phyloP scores from a whole-genome alignment of 352 stramenopile species.

The Phytopythium ostracodes region DNA sequence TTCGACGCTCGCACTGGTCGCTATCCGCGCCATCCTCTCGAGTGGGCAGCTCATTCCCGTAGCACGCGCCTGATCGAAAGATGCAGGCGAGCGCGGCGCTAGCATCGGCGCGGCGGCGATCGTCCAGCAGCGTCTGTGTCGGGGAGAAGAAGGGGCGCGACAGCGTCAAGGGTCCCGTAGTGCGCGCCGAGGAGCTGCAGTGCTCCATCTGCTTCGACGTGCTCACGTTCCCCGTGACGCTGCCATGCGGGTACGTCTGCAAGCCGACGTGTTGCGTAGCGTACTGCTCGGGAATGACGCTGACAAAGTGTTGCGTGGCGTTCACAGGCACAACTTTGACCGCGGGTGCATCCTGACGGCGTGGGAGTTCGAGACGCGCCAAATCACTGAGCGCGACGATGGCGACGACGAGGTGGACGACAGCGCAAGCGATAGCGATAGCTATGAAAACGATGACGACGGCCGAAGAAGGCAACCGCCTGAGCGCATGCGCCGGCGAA shows the following conservation, averaged over 20 bases:
- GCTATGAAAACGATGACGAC: slow-evolving; percentile 6
- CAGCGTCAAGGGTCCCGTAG: neutral
- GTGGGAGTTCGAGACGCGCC: slow-evolving; percentile 34
- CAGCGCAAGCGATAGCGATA: slow-evolving; percentile 6
- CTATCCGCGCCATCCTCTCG: too few species aligned
- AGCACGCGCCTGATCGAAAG: neutral
- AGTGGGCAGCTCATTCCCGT: neutral
- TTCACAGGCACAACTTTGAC: slow-evolving; percentile 77
- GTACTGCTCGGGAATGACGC: neutral
- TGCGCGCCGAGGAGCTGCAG: slow-evolving; percentile 42
- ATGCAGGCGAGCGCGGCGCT: slow-evolving; percentile 14
- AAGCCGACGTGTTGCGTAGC: neutral
- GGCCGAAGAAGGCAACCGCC: neutral
- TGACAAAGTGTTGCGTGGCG: neutral
- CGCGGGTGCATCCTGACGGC: slow-evolving; percentile 68
- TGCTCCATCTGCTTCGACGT: slow-evolving; percentile 82
- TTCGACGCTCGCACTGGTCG: neutral
- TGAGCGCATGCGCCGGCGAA: neutral
- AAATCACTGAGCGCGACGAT: neutral
- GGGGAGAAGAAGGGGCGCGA: slow-evolving; percentile 6
- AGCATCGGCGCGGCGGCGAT: slow-evolving; percentile 3
- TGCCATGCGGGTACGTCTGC: slow-evolving; percentile 55
- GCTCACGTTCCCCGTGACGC: slow-evolving; percentile 65
- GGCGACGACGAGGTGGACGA: neutral
- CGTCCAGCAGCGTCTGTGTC: neutral